Percentiles rank a stretch among this genome's conserved stretches.
Conservation (phyloP, 805 yeast genomes). For the Myxozyma mucilagina region DNA sequence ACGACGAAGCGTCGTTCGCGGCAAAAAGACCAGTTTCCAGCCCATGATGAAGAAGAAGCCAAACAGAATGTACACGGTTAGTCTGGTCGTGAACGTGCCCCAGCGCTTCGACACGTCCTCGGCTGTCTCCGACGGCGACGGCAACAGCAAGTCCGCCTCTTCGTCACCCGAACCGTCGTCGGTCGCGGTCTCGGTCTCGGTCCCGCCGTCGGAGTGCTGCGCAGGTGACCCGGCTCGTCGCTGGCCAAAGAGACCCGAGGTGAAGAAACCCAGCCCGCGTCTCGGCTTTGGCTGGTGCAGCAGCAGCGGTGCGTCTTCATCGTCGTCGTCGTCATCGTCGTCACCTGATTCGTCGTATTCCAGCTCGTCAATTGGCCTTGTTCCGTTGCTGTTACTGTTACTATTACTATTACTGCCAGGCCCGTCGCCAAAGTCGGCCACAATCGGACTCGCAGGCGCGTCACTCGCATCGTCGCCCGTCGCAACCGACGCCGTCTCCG, state of each 20-base stretch:
- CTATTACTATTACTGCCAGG: neutral
- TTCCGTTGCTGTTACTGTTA: neutral
- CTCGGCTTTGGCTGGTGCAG: conserved; percentile 23
- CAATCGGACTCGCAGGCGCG: conserved; percentile 27
- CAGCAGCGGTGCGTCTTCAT: conserved; percentile 15
- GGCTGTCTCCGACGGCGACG: conserved; percentile 31
- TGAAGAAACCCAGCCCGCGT: conserved; percentile 18
- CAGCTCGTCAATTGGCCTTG: conserved; percentile 19
- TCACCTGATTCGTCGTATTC: conserved; percentile 29
- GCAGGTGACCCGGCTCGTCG: conserved; percentile 1
- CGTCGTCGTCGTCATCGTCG: conserved; percentile 30
- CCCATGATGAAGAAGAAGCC: conserved; percentile 55
- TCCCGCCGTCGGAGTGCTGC: conserved; percentile 3
- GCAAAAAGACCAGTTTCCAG: conserved; percentile 71
- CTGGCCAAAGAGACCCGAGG: conserved; percentile 1
- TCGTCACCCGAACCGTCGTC: no score
- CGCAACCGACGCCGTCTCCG: conserved; percentile 12
- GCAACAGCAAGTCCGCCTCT: conserved; percentile 30
- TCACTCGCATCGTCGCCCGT: conserved; percentile 7
- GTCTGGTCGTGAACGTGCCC: conserved; percentile 37
- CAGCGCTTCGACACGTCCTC: conserved; percentile 16
- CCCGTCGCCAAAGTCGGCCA: conserved; percentile 19
- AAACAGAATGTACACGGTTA: conserved; percentile 49
- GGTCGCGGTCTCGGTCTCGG: conserved; percentile 15
- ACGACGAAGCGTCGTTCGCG: conserved; percentile 78